Conservation (phyloP, 2,329 filamentous ascomycete genomes). For the Colletotrichum limetticola region DNA sequence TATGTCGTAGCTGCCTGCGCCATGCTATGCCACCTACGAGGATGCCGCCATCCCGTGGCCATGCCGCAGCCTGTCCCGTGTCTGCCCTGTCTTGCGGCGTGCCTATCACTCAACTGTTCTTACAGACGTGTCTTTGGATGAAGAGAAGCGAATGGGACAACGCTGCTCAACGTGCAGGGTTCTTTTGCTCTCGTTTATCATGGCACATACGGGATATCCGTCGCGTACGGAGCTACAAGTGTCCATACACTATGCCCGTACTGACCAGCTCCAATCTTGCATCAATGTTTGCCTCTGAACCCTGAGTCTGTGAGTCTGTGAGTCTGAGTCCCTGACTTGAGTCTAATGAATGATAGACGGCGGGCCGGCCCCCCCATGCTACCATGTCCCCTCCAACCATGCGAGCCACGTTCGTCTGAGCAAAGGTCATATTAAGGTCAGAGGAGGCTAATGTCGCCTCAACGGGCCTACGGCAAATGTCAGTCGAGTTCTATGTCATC, state of each 20-base stretch:
- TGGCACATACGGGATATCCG: neutral
- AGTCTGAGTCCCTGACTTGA: neutral
- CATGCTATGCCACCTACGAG: neutral
- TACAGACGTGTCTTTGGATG: neutral
- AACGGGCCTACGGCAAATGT: conserved; percentile 12
- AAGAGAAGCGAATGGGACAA: neutral
- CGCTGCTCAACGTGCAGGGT: neutral
- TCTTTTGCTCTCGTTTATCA: neutral
- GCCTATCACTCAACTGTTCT: neutral
- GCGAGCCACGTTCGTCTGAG: neutral
- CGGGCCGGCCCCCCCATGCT: neutral
- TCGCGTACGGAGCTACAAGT: no score
- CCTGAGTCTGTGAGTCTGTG: neutral
- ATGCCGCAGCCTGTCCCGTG: neutral
- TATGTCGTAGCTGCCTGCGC: neutral
- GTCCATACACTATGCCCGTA: no score
- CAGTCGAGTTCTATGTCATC: conserved; percentile 32
- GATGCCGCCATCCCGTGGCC: neutral
- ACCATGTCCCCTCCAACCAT: neutral
- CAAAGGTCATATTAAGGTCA: conserved; percentile 6
- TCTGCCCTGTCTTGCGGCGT: neutral
- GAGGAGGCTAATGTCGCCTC: neutral
- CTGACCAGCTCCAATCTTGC: neutral
- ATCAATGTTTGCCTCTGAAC: neutral
- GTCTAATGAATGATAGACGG: neutral